These are phyloP conservation scores for Basipetospora chlamydospora DNA, from an alignment of 2,329 filamentous ascomycete genomes.

Conservation along the genomic window DNA sequence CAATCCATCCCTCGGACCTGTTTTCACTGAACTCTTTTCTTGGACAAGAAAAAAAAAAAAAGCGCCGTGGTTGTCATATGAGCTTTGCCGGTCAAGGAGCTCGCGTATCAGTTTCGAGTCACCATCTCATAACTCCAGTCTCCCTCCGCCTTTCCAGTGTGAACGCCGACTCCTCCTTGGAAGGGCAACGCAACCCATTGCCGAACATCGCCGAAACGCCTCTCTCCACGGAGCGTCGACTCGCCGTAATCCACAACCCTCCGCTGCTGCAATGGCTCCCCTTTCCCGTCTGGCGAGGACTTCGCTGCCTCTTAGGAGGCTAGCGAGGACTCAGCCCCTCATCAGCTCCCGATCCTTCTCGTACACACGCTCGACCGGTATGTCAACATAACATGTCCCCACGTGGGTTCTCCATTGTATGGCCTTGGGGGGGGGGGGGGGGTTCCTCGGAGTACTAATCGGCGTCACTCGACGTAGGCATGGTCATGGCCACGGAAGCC, in stretches of 20 bases:
- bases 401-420: background rate
- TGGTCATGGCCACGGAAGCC: constrained; percentile 73
- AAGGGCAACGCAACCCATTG: background rate
- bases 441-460: background rate
- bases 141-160: too few relatives aligned
- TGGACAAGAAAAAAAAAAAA: background rate
- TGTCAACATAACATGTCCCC: constrained; percentile 15
- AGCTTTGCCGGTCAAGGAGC: constrained; percentile 3
- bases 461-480: constrained; percentile 37
- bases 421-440: too few relatives aligned
- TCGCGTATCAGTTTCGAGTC: background rate
- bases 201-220: background rate
- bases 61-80: background rate
- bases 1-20: background rate
- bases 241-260: too few relatives aligned
- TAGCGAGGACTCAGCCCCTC: constrained; percentile 35
- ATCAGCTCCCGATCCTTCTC: constrained; percentile 55
- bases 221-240: too few relatives aligned
- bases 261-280: background rate
- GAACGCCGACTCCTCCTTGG: too few relatives aligned
- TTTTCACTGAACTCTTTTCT: constrained; percentile 1
- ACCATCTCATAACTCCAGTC: constrained; percentile 1
- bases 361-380: constrained; percentile 68
- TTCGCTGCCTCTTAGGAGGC: constrained; percentile 49
- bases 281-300: constrained; percentile 17